These are phyloP conservation scores for Cercospora sesami DNA, from an alignment of 2,329 filamentous ascomycete genomes.

Conservation along the genomic window DNA sequence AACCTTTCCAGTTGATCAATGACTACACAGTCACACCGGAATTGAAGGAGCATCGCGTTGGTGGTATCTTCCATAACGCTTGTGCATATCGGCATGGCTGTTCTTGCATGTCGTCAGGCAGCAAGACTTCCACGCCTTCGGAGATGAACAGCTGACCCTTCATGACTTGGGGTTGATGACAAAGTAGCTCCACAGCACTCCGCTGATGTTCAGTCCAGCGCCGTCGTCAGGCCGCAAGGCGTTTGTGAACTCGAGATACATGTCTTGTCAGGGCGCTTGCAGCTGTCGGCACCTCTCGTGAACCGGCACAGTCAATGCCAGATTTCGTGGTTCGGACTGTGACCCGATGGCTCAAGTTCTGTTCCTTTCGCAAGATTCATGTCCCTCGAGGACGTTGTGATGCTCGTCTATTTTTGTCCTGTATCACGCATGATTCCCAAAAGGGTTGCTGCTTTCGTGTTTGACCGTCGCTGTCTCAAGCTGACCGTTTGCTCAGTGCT, in stretches of 20 bases:
- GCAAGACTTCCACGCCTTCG: not conserved
- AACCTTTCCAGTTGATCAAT: not conserved
- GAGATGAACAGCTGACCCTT: not conserved
- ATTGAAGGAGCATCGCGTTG: not conserved
- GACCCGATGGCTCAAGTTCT: not conserved
- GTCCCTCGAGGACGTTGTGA: not conserved
- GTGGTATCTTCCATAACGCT: not conserved
- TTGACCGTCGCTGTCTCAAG: not conserved
- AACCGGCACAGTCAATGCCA: not conserved
- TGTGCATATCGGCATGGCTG: not conserved
- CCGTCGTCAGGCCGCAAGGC: constrained; percentile 10
- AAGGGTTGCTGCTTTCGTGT: not conserved
- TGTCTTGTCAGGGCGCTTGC: constrained; percentile 8
- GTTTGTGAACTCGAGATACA: not conserved
- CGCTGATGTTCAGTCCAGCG: not conserved
- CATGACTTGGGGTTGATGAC: not conserved
- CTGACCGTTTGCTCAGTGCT: not conserved
- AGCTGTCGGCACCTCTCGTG: not conserved
- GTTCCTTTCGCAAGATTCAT: not conserved
- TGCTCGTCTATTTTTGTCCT: not conserved
- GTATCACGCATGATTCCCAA: not conserved
- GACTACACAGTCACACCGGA: not conserved
- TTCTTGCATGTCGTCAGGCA: constrained; percentile 2
- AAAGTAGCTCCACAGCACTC: not conserved
- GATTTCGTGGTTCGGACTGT: not conserved